Evolutionary conservation across 352 stramenopile species (phyloP), one percentile per base, ranked within the genome.

Genomic region (Phytophthora chlamydospora): DNA sequence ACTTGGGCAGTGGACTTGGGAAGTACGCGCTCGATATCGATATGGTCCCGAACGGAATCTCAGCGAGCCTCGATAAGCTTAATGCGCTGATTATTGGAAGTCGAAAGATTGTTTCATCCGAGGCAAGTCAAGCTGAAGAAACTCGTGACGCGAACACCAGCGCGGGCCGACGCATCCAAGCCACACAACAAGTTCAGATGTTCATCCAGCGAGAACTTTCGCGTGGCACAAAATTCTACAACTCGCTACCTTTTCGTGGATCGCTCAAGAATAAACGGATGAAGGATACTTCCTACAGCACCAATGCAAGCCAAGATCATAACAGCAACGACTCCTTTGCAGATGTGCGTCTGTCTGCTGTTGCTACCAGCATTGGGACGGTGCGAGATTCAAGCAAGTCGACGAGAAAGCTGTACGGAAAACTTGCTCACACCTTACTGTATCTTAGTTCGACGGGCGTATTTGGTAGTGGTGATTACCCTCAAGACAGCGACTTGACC

Each of bases 1-100:
- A 90, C 34, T 74, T 92, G 56, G 75, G 70, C 2, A 84, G 71
- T 34, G 81, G 74, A 5, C 64, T 95, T 33, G 83, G 80, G 29
- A 94, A 93, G 53, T 90, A 85, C 55, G 71, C 86, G 8, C 68
- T 75, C n/a, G 68, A 90, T 29, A 75, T 96, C 6, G 76, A 93
- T 36, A 58, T 77, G 7, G 74, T 93, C 6, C 76, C 77, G 6
- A 74, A 58, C 8, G 80, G 79, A 2, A 74, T 92, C 38, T 79
- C 80, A 36, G 45, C 71, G 14, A 90, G 81, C 46, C 73, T 94
- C 14, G 83, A 94, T 35, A 93, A 91, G 52, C 57, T 94, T 10
- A 89, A 85, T 36, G 73, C 61, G 27, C 59, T 90, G 13, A 66
- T 94, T 8, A 68, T 73, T 34, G 58, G 46, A 9, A 77, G 55